Base-by-base conservation (phyloP, 805 yeast species). In the Candida jianshihensis region DNA sequence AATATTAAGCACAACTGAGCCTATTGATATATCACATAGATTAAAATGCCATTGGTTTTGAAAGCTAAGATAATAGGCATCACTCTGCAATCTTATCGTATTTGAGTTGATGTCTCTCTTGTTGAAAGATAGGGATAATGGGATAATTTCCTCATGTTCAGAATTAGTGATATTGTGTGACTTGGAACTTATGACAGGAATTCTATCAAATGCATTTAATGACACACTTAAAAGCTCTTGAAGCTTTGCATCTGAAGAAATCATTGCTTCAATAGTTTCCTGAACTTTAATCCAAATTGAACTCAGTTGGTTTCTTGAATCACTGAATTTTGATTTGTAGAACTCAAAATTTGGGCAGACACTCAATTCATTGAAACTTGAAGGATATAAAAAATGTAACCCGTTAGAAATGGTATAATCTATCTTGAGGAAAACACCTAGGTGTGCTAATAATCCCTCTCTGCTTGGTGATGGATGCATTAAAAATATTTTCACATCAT, bases 11-110 rank as follows among this genome's bases (percentile, higher is more conserved):
- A 63, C 57, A 36, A 78, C 60, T 34, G 60, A 55, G 6, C 82
- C 87, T 44, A 64, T 60, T 18, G 64, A 56, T 20, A 67, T 68
- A 51, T 82, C 90, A 48, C 87, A 74, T 31, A 83, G 60, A 48
- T 81, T 81, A 55, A 78, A 78, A 55, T 83, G 86, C 94, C 94
- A 83, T 39, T 79, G 66, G 48, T 78, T 78, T 50, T 78, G 79
- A 57, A 78, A 81, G 1, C 87, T 75, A 13, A 72, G 64, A 51
- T 76, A 74, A 46, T 78, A 75, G 27, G 70, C 59, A 49, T 81
- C 86, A 53, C 78, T 78, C 38, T 75, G 66, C 39, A 63, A 65
- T 51, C 71, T 61, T 18, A 59, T 49, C n/a, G 69, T 61, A 31
- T 58, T 61, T 21, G 67, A 65, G 44, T 64, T 68, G 30, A 59